These are phyloP conservation scores for Rhizopogon salebrosus DNA, from an alignment of 768 basidiomycete genomes.

Conservation along the genomic window DNA sequence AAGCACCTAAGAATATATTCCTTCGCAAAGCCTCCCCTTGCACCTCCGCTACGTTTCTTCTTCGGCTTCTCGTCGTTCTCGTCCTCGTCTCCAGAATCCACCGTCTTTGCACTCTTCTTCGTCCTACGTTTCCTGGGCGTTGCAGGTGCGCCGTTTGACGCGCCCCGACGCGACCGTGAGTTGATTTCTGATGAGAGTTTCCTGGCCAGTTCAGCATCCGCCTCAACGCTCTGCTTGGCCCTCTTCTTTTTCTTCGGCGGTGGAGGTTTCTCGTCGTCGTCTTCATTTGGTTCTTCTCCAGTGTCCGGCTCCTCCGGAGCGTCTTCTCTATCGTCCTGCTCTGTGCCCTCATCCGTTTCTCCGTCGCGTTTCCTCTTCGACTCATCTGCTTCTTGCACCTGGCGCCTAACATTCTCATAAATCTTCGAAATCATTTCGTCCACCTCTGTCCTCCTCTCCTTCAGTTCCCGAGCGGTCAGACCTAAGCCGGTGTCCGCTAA, in stretches of 20 bases:
- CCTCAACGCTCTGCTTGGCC: slow-evolving; percentile 43
- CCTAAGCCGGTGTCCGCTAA: slow-evolving; percentile 40
- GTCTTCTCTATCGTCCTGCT: slow-evolving; percentile 1
- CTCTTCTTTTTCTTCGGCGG: slow-evolving; percentile 35
- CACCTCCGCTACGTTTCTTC: slow-evolving; percentile 46
- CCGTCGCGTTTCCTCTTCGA: slow-evolving; percentile 24
- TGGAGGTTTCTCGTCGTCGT: slow-evolving; percentile 11
- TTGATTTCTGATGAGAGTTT: slow-evolving; percentile 70
- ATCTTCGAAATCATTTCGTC: slow-evolving; percentile 64
- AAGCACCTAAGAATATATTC: slow-evolving; percentile 67
- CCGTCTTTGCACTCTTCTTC: slow-evolving; percentile 51
- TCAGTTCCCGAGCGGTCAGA: slow-evolving; percentile 56
- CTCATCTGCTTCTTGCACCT: slow-evolving; percentile 17
- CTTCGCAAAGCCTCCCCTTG: slow-evolving; percentile 75
- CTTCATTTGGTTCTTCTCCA: slow-evolving; percentile 12
- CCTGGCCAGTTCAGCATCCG: slow-evolving; percentile 67
- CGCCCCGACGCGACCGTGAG: slow-evolving; percentile 48
- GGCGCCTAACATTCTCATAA: slow-evolving; percentile 53
- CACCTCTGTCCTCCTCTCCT: slow-evolving; percentile 61
- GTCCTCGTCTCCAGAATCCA: slow-evolving; percentile 45
- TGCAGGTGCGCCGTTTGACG: slow-evolving; percentile 29
- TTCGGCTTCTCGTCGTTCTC: slow-evolving; percentile 38
- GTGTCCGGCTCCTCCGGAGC: slow-evolving; percentile 21
- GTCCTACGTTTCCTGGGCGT: slow-evolving; percentile 41
- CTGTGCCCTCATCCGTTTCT: slow-evolving; percentile 23